Base-by-base conservation (phyloP, 352 stramenopile species). In the Thraustochytrium striatum region DNA sequence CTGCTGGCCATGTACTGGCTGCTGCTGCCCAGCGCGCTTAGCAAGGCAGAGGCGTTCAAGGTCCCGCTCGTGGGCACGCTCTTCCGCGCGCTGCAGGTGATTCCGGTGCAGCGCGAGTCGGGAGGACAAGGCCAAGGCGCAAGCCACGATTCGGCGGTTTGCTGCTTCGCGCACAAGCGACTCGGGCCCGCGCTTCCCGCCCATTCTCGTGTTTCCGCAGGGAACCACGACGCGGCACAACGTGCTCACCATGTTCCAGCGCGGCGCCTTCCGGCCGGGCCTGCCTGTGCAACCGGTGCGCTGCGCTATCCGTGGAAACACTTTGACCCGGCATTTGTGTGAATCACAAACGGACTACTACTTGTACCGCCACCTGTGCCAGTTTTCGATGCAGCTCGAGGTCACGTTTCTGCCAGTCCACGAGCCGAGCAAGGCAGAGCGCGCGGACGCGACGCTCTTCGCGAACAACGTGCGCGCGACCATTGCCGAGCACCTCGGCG, bases 151-250 rank as follows among this genome's bases (percentile, higher is more conserved):
- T 43, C 25, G 36, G 41, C 65, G 32, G 3, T 75, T 75, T 43
- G 44, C 65, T 3, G 65, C 33, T 21, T 75, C 65, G 43, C 44
- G 65, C 32, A 58, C 30, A 3, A 8, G 61, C 44, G 59, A 70
- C 41, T 38, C 59, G 36, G 25, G 16, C 21, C 43, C 43, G 50
- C 65, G 65, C 30, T 75, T 75, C 11, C 65, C 65, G 21, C 65
- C 65, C 16, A 61, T 86, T n/a, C 38, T 84, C 28, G 62, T 86
- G 33, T 86, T 86, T 36, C 83, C 83, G 1, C 80, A 86, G 57
- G 83, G 82, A 2, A 86, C 83, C 9, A 85, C 82, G 25, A 59
- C 65, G 28, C 85, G 84, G 58, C 61, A 81, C 25, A 28, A 65
- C 1, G 59, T 52, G 5, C 13, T 86, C 13, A 84, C 82, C 39